Base-by-base conservation (phyloP, 768 basidiomycete species). In the Panaeolus papilionaceus region DNA sequence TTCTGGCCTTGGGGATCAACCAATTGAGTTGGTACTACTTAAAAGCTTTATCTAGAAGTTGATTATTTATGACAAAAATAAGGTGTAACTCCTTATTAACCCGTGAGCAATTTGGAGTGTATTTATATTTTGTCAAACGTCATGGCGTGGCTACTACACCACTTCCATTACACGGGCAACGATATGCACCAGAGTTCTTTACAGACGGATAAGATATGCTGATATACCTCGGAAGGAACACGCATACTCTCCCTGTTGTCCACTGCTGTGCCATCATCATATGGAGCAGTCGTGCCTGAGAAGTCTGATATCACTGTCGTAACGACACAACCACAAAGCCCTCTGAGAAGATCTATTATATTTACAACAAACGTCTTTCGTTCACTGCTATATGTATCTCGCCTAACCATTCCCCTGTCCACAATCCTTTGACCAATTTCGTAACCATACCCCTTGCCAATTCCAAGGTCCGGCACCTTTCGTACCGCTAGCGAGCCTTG, bases 1-100 rank as follows among this genome's bases (percentile, higher is more conserved):
- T 84, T 85, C 70, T 84, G 82, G 82, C 84, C 84, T 9, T 84
- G 82, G 83, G 79, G 78, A 40, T 75, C 76, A 8, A 71, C 71
- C 11, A 70, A 58, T 12, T 58, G 7, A 18, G 54, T 33, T 33
- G 33, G 33, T 33, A 33, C 33, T 33, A 33, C 33, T 33, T 33
- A 33, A 33, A 33, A 33, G 33, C 20, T 20, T 42, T 42, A 42
- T 42, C 40, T 42, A 42, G 11, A 42, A 42, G 40, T 42, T 42
- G 9, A 4, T 42, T 42, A 42, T 16, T 18, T 47, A 20, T 47
- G 12, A 20, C 45, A 8, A 9, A 47, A 9, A 10, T 1, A 18
- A 47, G 12, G n/a, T 2, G 33, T 33, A 33, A 33, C 33, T 33
- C 33, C 3, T 33, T 33, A 33, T 33, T 33, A 33, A 33, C 33